These are phyloP conservation scores for Rhynchospora breviuscula DNA, from an alignment of 176 grass and related monocot species.

Conservation along the genomic window DNA sequence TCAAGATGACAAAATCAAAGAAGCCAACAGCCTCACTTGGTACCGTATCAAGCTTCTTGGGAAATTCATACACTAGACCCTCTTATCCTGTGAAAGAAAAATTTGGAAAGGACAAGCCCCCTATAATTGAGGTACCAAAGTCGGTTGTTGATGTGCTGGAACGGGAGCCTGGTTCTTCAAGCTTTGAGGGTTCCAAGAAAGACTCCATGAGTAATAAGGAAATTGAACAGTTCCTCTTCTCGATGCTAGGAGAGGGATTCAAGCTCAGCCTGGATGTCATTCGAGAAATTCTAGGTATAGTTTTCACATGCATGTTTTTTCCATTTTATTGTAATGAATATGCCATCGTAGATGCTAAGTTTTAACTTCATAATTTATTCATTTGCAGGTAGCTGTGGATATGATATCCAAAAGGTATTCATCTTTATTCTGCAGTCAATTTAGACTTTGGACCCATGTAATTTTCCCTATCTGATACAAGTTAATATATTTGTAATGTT, in stretches of 20 bases:
- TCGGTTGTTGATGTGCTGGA: constrained; percentile 40
- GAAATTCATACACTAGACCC: constrained; percentile 41
- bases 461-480: background rate
- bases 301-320: constrained; percentile 22
- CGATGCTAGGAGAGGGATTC: constrained; percentile 95
- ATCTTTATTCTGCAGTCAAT: background rate
- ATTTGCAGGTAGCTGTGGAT: constrained; percentile 72
- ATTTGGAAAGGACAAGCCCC: constrained; percentile 53
- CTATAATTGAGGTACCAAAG: constrained; percentile 61
- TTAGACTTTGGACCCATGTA: too few relatives aligned
- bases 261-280: constrained; percentile 68
- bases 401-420: constrained; percentile 73
- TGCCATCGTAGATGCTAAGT: constrained; percentile 19
- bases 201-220: constrained; percentile 54
- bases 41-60: constrained; percentile 61
- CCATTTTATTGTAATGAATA: constrained; percentile 5
- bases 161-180: constrained; percentile 34
- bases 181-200: constrained; percentile 30
- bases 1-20: constrained; percentile 36
- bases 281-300: constrained; percentile 68
- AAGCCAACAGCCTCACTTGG: constrained; percentile 70
- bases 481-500: background rate
- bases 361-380: constrained; percentile 24
- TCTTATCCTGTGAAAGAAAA: constrained; percentile 28
- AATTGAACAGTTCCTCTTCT: constrained; percentile 88